Base-by-base conservation (phyloP, 2,329 filamentous ascomycete genomes). In the Arthrinium phaeospermum region DNA sequence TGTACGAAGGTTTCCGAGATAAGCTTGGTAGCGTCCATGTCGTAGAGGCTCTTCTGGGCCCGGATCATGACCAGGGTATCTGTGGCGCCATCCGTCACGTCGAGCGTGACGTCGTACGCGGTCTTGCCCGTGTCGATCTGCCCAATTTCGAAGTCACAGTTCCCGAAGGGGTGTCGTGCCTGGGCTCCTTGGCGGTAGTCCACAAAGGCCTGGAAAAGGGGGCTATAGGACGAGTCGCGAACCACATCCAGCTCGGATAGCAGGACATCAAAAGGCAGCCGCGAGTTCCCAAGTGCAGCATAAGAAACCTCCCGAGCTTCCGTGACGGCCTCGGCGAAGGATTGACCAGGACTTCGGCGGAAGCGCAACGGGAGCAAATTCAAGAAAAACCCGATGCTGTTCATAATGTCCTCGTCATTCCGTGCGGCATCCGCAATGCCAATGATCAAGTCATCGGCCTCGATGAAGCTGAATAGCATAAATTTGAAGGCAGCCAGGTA, bases 381-480 rank as follows among this genome's bases (percentile, higher is more conserved):
- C 24, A 70, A 27, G 14, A 70, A 24, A 46, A 49, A 70, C 2
- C 68, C 75, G 14, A 80, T 73, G 44, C 67, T 46, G 34, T 68
- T 22, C 41, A 75, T n/a, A 34, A 74, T 64, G 24, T n/a, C 12
- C 1, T 75, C 70, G 45, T 70, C 69, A 30, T 27, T 78, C 3
- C 84, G 81, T 5, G 84, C 84, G 1, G 84, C 84, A 75, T 89
- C 86, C 0, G 82, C 82, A 13, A 88, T 80, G 6, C 87, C 87
- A 70, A 90, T 86, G 41, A 76, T 79, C 27, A 89, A n/a, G 37
- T 87, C 83, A 0, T 81, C 74, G 0, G 75, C 70, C 16, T 81
- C 81, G 0, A 78, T 72, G 34, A 82, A 81, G 8, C 77, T 74
- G 14, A 78, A 79, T 0, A 87, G 78, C 19, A 87, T 68, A 0